Conservation (phyloP, 164 flowering plant genomes). For the Dillenia suffruticosa region DNA sequence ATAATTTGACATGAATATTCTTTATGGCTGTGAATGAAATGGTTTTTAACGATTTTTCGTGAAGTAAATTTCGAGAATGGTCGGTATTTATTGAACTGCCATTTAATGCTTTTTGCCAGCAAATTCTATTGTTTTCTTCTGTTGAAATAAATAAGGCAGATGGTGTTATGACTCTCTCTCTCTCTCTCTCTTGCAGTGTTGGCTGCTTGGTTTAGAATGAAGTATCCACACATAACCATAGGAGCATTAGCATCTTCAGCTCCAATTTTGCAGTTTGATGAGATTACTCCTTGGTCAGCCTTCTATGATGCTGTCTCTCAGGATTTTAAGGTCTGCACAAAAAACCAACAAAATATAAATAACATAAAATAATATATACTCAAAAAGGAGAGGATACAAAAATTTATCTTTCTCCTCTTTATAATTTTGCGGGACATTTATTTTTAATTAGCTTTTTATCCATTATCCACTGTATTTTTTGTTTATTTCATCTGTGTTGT, state of each 20-base stretch:
- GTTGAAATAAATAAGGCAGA: background rate
- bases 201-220: constrained; percentile 60
- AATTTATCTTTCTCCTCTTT: background rate
- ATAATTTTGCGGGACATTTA: background rate
- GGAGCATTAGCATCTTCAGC: constrained; percentile 68
- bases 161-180: background rate
- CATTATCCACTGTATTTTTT: background rate
- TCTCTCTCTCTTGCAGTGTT: constrained; percentile 28
- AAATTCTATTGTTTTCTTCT: background rate
- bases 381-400: background rate
- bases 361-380: background rate
- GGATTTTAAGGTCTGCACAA: constrained; percentile 42
- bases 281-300: constrained; percentile 44
- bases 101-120: constrained; percentile 1
- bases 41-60: background rate
- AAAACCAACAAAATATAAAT: background rate
- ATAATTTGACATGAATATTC: no score
- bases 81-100: constrained; percentile 1
- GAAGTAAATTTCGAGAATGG: background rate
- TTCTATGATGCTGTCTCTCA: constrained; percentile 57
- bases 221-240: constrained; percentile 54
- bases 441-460: background rate
- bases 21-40: background rate
- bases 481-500: background rate
- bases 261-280: constrained; percentile 52